A percentile compares a stretch with the other conserved stretches of the same genome.
Evolutionary conservation across 2,329 filamentous ascomycete species (phyloP).

Genomic region (Beauveria australis): DNA sequence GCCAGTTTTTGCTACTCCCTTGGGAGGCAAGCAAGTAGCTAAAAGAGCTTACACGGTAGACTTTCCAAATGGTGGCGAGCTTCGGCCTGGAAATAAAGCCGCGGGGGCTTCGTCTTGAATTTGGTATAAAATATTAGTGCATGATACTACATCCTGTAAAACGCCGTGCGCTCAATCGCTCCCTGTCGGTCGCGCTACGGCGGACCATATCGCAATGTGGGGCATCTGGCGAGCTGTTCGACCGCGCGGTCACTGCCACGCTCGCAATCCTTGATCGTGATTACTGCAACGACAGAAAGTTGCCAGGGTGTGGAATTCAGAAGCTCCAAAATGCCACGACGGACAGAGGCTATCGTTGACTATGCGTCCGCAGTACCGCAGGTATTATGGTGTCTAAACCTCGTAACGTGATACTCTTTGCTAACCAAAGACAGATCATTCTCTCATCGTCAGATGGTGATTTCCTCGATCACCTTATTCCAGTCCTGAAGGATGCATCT

Average conservation of each 20-base stretch:
- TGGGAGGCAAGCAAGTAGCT: too few species aligned
- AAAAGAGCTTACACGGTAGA: too few species aligned
- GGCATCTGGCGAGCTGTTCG: neutral
- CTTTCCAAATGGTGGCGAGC: too few species aligned
- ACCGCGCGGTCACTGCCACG: neutral
- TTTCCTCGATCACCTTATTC: slow-evolving; percentile 92
- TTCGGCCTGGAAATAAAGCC: too few species aligned
- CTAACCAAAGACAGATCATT: slow-evolving; percentile 59
- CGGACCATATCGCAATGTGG: slow-evolving; percentile 4
- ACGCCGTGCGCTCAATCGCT: too few species aligned
- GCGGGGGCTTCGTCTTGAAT: too few species aligned
- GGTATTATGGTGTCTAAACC: slow-evolving; percentile 23
- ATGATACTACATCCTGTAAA: too few species aligned
- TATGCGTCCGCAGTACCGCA: slow-evolving; percentile 39
- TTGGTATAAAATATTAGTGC: too few species aligned
- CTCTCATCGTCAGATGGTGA: slow-evolving; percentile 85
- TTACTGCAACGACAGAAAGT: neutral
- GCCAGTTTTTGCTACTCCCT: too few species aligned
- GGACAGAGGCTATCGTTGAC: slow-evolving; percentile 37
- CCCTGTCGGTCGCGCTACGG: neutral
- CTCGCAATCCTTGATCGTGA: neutral
- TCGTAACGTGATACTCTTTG: slow-evolving; percentile 12
- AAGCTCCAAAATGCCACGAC: slow-evolving; percentile 32
- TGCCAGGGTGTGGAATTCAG: neutral
- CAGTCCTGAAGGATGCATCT: slow-evolving; percentile 84